Base-by-base conservation (phyloP, 805 yeast genomes). In the Saccharomycopsis javanensis region DNA sequence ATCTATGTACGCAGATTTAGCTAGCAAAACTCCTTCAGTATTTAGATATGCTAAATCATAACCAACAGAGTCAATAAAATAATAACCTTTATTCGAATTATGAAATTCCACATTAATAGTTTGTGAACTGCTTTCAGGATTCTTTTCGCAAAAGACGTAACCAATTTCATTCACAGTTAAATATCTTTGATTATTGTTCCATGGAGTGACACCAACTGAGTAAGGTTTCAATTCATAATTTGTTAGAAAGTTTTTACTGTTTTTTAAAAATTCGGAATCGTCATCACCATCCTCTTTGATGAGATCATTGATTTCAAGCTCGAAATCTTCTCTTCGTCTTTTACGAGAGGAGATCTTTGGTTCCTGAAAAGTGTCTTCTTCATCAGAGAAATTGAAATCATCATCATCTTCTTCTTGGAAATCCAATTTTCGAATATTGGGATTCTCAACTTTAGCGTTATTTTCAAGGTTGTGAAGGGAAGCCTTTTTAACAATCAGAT, bases 151-250 rank as follows among this genome's bases (percentile, higher is more conserved):
- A 25, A 95, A 86, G 0, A 83, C 85, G 66, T 88, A 87, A 0
- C 97, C 99, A 30, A 82, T 72, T 8, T 85, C 75, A 64, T 88
- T 88, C 77, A 91, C 88, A 20, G 89, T 81, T 45, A 92, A 70
- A 64, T 89, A 91, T 55, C 96, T 75, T 69, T 92, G 79, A 55
- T 81, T 79, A 54, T 72, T 71, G 33, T 70, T 69, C 85, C 91
- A 90, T 0, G 96, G 96, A 0, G 98, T 92, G 5, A 86, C 80
- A 1, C 98, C 98, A 0, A 88, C 86, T 2, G 96, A 88, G 63
- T 82, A 85, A 0, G 97, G 91, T 51, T 71, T 73, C 30, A 82
- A 64, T 7, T 71, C 72, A 53, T 71, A 72, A 42, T 54, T 60
- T 3, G 63, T 56, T 5, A 53, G 10, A 15, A 46, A 28, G 7